A percentile compares a stretch with the other conserved stretches of the same genome.
These are phyloP conservation scores for Teratosphaeria destructans DNA, from an alignment of 2,329 filamentous ascomycete genomes.

Conservation along the genomic window DNA sequence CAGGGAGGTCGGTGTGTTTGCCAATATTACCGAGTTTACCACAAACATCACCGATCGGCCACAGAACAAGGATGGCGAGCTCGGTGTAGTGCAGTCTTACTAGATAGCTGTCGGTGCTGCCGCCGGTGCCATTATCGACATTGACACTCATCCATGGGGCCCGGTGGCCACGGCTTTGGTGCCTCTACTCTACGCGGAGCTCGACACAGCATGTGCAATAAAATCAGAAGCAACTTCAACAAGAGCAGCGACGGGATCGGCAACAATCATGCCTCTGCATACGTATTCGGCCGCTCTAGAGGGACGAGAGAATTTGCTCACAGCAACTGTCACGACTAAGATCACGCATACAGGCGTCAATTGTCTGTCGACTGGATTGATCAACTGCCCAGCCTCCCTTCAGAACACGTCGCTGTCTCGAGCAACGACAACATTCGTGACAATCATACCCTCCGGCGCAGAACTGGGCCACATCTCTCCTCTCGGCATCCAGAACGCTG, in stretches of 20 bases:
- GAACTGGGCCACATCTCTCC: not conserved
- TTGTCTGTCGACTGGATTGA: slow-evolving; percentile 34
- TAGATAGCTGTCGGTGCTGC: slow-evolving; percentile 42
- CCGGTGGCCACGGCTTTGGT: slow-evolving; percentile 37
- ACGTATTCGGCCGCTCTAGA: slow-evolving; percentile 10
- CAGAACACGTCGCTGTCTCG: slow-evolving; percentile 35
- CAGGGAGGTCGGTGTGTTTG: slow-evolving; percentile 40
- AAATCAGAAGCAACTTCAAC: slow-evolving; percentile 17
- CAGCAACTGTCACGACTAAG: slow-evolving; percentile 29
- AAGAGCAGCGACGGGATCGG: slow-evolving; percentile 11
- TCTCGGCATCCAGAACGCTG: not conserved
- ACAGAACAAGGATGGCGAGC: slow-evolving; percentile 30
- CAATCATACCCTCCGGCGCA: slow-evolving; percentile 14
- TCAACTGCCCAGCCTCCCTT: slow-evolving; percentile 42
- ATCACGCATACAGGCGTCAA: slow-evolving; percentile 31
- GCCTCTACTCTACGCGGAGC: slow-evolving; percentile 44
- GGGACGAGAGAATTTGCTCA: slow-evolving; percentile 26
- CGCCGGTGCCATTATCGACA: slow-evolving; percentile 42
- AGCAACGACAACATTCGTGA: slow-evolving; percentile 30
- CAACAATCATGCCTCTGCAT: not conserved
- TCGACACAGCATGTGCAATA: slow-evolving; percentile 35
- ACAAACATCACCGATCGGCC: slow-evolving; percentile 39
- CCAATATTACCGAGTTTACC: slow-evolving; percentile 44
- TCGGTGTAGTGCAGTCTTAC: slow-evolving; percentile 42
- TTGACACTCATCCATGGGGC: slow-evolving; percentile 40